Percentiles rank a stretch among this genome's conserved stretches.
These are phyloP conservation scores for Lactifluus pinguis DNA, from an alignment of 768 basidiomycete species.

Conservation along the genomic window DNA sequence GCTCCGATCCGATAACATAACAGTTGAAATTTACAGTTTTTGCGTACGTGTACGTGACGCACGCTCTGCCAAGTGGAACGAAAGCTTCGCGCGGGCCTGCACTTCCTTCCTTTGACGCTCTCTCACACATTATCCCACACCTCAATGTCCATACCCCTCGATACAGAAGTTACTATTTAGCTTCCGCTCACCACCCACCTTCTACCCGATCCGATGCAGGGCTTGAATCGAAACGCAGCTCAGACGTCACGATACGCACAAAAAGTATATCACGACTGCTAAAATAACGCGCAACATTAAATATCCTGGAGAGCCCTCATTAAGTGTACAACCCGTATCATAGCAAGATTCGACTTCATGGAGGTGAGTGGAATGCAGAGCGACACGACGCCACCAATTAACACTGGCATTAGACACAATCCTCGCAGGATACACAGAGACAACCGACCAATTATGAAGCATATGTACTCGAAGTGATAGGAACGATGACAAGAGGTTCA, in stretches of 20 bases:
- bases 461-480: constrained; percentile 49
- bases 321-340: background rate
- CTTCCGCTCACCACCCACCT: constrained; percentile 6
- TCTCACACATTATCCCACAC: background rate
- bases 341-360: constrained; percentile 7
- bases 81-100: constrained; percentile 1
- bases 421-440: constrained; percentile 1
- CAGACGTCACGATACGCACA: constrained; percentile 9
- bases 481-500: constrained; percentile 38
- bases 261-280: constrained; percentile 1
- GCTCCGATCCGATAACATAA: background rate
- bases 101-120: background rate
- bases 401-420: background rate
- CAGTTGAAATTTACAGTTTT: background rate
- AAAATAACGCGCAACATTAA: constrained; percentile 20
- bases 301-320: constrained; percentile 12
- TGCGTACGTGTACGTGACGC: background rate
- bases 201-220: constrained; percentile 14
- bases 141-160: background rate
- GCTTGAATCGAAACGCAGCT: constrained; percentile 18
- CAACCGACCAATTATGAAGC: constrained; percentile 50
- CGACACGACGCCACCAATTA: background rate
- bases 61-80: background rate
- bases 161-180: constrained; percentile 4
- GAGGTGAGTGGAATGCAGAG: constrained; percentile 4